These are phyloP conservation scores for Ascodesmis nigricans DNA, from an alignment of 495 filamentous ascomycete genomes.

Conservation along the genomic window DNA sequence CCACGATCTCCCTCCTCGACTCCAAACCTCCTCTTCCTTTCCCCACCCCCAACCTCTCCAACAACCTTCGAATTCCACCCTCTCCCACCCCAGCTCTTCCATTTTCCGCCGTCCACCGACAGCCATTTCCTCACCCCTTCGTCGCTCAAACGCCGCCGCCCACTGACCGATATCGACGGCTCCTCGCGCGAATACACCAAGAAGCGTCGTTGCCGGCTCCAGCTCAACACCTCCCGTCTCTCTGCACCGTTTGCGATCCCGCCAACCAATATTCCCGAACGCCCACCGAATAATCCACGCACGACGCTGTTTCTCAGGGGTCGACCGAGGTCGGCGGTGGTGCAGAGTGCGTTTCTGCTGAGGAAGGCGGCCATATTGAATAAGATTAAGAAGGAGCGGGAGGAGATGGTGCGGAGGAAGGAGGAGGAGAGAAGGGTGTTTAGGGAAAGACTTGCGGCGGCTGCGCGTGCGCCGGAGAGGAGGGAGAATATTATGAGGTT, in stretches of 20 bases:
- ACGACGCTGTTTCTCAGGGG: too few relatives aligned
- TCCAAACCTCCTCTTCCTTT: too few relatives aligned
- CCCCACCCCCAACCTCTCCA: too few relatives aligned
- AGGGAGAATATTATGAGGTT: constrained; percentile 13
- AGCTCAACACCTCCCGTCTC: constrained; percentile 45
- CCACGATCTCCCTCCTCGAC: too few relatives aligned
- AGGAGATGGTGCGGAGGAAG: constrained; percentile 10
- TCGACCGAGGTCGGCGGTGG: too few relatives aligned
- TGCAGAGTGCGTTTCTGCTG: too few relatives aligned
- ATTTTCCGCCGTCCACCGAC: too few relatives aligned
- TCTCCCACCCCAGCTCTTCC: too few relatives aligned
- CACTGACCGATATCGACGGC: constrained; percentile 40
- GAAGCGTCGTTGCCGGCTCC: constrained; percentile 40
- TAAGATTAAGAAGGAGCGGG: constrained; percentile 22
- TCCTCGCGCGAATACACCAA: constrained; percentile 32
- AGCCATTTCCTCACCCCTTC: constrained; percentile 15
- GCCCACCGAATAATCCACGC: too few relatives aligned
- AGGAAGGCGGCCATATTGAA: constrained; percentile 21
- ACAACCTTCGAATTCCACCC: too few relatives aligned
- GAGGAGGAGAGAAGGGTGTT: constrained; percentile 2
- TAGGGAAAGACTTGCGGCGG: constrained; percentile 18
- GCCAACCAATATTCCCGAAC: constrained; percentile 42
- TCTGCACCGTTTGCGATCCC: constrained; percentile 45
- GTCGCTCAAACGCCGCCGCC: constrained; percentile 33
- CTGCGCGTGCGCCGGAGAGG: constrained; percentile 14